Evolutionary conservation across 495 filamentous ascomycete genomes (phyloP).

Genomic region (Penicillium fimorum): DNA sequence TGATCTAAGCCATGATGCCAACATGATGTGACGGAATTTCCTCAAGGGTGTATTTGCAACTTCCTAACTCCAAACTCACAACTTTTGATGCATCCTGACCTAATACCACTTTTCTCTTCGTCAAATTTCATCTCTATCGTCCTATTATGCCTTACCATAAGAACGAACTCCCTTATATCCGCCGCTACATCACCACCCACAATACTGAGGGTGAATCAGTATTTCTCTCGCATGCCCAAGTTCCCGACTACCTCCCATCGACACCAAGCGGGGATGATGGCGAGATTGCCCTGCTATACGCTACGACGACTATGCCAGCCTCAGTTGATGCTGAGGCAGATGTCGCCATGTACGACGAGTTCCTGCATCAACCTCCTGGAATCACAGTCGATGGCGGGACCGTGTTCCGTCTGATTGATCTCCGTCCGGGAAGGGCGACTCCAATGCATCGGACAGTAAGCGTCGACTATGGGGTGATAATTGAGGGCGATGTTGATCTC

Average conservation of each 20-base stretch:
- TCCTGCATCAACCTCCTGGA: conserved; percentile 34
- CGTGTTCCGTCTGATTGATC: conserved; percentile 55
- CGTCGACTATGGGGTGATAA: conserved; percentile 69
- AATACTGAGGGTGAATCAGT: conserved; percentile 38
- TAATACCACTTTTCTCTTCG: background rate
- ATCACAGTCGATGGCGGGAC: conserved; percentile 37
- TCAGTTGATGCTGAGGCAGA: conserved; percentile 36
- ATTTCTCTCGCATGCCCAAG: conserved; percentile 36
- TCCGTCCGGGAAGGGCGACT: conserved; percentile 63
- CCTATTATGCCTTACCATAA: conserved; percentile 18
- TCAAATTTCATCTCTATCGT: background rate
- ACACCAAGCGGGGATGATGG: conserved; percentile 35
- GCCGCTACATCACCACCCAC: conserved; percentile 44
- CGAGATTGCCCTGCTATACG: conserved; percentile 40
- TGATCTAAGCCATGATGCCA: conserved; percentile 20
- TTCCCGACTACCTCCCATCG: conserved; percentile 35
- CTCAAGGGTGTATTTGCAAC: background rate
- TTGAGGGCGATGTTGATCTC: conserved; percentile 73
- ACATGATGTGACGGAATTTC: conserved; percentile 13
- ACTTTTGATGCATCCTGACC: too few species aligned
- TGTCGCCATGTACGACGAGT: conserved; percentile 35
- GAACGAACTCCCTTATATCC: conserved; percentile 36
- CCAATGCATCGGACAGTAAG: conserved; percentile 68
- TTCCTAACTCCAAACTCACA: background rate
- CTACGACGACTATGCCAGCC: conserved; percentile 32